Evolutionary conservation across 768 basidiomycete species (phyloP).

Genomic region (Nidularia pulvinata): DNA sequence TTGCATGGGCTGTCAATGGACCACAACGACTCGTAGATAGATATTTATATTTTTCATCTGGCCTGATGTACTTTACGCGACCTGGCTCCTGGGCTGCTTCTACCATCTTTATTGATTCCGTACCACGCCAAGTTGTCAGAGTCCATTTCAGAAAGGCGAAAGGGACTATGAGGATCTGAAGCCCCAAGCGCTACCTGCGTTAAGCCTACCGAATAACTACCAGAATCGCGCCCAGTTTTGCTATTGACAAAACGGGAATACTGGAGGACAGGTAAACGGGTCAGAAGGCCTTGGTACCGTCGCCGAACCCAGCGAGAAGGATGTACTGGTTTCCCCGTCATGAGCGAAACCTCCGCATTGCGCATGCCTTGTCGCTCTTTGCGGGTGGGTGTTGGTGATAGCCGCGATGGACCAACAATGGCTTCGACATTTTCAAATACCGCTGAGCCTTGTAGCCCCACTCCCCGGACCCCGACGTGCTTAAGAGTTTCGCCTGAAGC

Average conservation of each 20-base stretch:
- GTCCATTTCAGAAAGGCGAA: slow-evolving; percentile 24
- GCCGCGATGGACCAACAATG: slow-evolving; percentile 33
- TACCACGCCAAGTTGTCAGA: slow-evolving; percentile 32
- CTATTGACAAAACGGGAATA: slow-evolving; percentile 15
- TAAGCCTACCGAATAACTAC: slow-evolving; percentile 24
- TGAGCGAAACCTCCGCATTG: background rate
- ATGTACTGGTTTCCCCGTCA: slow-evolving; percentile 11
- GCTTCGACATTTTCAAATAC: slow-evolving; percentile 44
- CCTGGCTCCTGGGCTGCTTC: background rate
- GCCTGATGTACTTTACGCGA: background rate
- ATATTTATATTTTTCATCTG: background rate
- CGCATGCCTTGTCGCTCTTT: slow-evolving; percentile 20
- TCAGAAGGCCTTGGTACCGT: slow-evolving; percentile 61
- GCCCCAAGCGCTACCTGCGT: slow-evolving; percentile 25
- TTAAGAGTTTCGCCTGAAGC: too few relatives aligned
- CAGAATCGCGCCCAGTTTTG: background rate
- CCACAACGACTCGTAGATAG: slow-evolving; percentile 17
- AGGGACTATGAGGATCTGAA: slow-evolving; percentile 11
- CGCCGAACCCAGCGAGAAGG: slow-evolving; percentile 49
- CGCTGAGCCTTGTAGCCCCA: slow-evolving; percentile 39
- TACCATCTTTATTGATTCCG: slow-evolving; percentile 2
- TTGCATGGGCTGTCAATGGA: slow-evolving; percentile 79
- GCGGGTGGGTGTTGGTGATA: slow-evolving; percentile 24
- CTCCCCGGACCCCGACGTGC: slow-evolving; percentile 7
- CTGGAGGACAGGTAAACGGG: slow-evolving; percentile 55